Base-by-base conservation (phyloP, 768 basidiomycete genomes). In the Asterophora parasitica region DNA sequence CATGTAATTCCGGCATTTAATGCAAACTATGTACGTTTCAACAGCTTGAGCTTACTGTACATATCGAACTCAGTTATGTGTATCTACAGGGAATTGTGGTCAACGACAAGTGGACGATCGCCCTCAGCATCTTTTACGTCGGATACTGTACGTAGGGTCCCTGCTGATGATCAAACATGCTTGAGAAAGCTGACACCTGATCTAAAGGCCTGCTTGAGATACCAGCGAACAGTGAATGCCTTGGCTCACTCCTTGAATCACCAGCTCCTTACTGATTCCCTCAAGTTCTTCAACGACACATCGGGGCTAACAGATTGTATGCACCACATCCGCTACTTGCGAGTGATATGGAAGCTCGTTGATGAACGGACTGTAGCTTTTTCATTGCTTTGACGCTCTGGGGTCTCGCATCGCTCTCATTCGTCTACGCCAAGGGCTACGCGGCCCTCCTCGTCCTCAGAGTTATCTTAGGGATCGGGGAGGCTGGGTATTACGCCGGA, bases 391-490 rank as follows among this genome's bases (percentile, higher is more conserved):
- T 81, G 9, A 68, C 62, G 0, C 77, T 71, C 48, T 81, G 79
- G 79, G 78, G 79, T 20, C 51, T 78, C 13, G 61, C 71, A 1
- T 80, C 78, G 0, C 64, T 81, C 1, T 79, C 76, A 0, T 65
- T 79, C 48, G 72, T 74, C 0, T 81, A 79, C 52, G 75, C 77
- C 1, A 80, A 77, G 51, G 77, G 79, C 8, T 80, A 78, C 56
- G 66, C 65, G 1, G 72, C 63, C 10, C 57, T 81, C 0, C 65
- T 81, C 2, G 72, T 71, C 4, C 58, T 81, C 3, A 70, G 79
- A n/a, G 74, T 81, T 2, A 59, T 80, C 4, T 63, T 80, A 55
- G 79, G 79, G 7, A 79, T 81, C n/a, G 79, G 79, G 9, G 79
- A 81, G 55, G 78, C 78, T 0, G 79, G 79, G 1, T 81, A 74